These are phyloP conservation scores for Kodamaea sagamina DNA, from an alignment of 805 yeast species.

Conservation along the genomic window DNA sequence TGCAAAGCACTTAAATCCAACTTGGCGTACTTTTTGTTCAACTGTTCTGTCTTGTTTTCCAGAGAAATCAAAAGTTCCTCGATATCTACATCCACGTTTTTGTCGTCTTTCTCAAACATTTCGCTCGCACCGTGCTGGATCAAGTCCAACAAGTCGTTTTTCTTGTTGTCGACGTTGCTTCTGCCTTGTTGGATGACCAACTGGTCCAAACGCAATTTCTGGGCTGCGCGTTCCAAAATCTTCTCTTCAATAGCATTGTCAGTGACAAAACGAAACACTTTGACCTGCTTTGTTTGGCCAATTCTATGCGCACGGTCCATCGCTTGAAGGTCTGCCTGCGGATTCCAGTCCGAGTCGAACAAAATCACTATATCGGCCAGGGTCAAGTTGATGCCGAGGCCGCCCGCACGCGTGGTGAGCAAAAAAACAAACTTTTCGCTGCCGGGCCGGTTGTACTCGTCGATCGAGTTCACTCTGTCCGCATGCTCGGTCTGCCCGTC, in stretches of 20 bases:
- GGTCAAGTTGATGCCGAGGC: conserved; percentile 81
- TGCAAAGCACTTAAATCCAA: conserved; percentile 77
- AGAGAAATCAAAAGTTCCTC: conserved; percentile 62
- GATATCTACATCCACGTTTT: conserved; percentile 49
- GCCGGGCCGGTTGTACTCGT: conserved; percentile 75
- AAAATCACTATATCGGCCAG: conserved; percentile 77
- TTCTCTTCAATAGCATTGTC: conserved; percentile 85
- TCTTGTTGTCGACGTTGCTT: conserved; percentile 46
- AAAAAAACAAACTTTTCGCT: conserved; percentile 72
- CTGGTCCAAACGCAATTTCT: conserved; percentile 75
- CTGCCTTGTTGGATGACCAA: conserved; percentile 81
- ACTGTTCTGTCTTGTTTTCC: conserved; percentile 61
- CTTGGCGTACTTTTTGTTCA: conserved; percentile 63
- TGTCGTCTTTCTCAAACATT: conserved; percentile 43
- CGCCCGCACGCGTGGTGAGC: conserved; percentile 87
- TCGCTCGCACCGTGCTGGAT: conserved; percentile 82
- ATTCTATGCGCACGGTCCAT: conserved; percentile 90
- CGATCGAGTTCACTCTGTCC: conserved; percentile 74
- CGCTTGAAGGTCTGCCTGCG: conserved; percentile 86
- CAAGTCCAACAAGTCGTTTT: conserved; percentile 77
- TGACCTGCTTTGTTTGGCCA: conserved; percentile 83
- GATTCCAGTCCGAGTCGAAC: conserved; percentile 86
- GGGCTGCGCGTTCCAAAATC: conserved; percentile 78
- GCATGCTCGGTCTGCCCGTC: conserved; percentile 83
- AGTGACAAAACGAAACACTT: conserved; percentile 74